A percentile compares a stretch with the other conserved stretches of the same genome.
Evolutionary conservation across 495 filamentous ascomycete species (phyloP).

Genomic region (Penicillium lividum): DNA sequence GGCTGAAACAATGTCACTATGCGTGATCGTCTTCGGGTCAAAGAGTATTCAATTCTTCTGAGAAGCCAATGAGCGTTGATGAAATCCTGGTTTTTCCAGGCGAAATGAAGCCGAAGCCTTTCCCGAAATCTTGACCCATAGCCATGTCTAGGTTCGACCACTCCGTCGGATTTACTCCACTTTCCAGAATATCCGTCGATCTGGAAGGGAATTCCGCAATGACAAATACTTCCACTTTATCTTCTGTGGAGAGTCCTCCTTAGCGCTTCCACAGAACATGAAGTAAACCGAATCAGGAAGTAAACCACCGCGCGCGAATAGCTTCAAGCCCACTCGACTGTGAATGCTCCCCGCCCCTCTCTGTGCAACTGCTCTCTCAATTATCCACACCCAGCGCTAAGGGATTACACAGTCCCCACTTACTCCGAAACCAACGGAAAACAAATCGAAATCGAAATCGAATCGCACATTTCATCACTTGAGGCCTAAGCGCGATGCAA

Average conservation of each 20-base stretch:
- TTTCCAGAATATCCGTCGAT: conserved; percentile 22
- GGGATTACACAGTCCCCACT: not conserved
- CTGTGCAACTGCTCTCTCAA: not conserved
- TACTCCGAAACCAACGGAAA: too few species aligned
- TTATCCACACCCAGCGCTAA: not conserved
- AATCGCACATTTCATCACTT: not conserved
- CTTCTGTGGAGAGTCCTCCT: too few species aligned
- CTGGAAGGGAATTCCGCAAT: conserved; percentile 9
- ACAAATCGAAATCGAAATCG: too few species aligned
- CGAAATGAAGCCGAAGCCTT: not conserved
- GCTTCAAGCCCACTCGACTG: not conserved
- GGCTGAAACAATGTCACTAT: conserved; percentile 21
- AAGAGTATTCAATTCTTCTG: not conserved
- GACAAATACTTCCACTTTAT: conserved; percentile 8
- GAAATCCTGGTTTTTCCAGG: too few species aligned
- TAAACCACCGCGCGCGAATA: not conserved
- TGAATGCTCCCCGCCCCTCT: not conserved
- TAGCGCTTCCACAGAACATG: not conserved
- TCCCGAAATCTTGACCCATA: conserved; percentile 1
- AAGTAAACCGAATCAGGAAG: not conserved
- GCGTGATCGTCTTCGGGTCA: not conserved
- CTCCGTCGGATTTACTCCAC: conserved; percentile 13
- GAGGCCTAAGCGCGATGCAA: conserved; percentile 11
- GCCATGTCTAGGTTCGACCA: conserved; percentile 11
- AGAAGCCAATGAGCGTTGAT: conserved; percentile 6